phyloP scores from a whole-genome alignment of 1,139 yeast genomes.

The Eremothecium coryli region DNA sequence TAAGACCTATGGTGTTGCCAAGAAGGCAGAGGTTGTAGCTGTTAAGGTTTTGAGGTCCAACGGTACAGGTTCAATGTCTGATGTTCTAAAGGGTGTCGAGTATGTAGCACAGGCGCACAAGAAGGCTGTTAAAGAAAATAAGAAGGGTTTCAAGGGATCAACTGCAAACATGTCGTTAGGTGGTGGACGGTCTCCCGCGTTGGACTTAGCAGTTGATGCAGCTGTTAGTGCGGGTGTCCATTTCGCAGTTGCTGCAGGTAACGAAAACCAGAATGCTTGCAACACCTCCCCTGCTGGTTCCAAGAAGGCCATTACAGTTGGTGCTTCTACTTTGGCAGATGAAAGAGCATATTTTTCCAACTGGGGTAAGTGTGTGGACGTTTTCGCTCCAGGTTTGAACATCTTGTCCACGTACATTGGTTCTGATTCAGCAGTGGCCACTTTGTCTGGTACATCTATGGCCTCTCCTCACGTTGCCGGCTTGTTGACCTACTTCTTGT shows the following conservation, averaged over 20 bases:
- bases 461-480: slow-evolving; percentile 98
- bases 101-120: slow-evolving; percentile 59
- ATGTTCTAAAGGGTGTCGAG: slow-evolving; percentile 74
- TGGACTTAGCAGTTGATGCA: slow-evolving; percentile 76
- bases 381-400: slow-evolving; percentile 79
- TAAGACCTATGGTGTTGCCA: slow-evolving; percentile 67
- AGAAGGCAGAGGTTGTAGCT: slow-evolving; percentile 64
- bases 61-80: slow-evolving; percentile 76
- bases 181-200: slow-evolving; percentile 75
- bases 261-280: slow-evolving; percentile 79
- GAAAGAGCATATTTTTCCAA: slow-evolving; percentile 73
- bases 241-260: slow-evolving; percentile 86
- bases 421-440: slow-evolving; percentile 72
- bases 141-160: slow-evolving; percentile 70
- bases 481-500: slow-evolving; percentile 75
- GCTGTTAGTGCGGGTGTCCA: slow-evolving; percentile 74
- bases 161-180: slow-evolving; percentile 88
- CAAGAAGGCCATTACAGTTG: slow-evolving; percentile 66
- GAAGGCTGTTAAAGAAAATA: slow-evolving; percentile 45
- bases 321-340: slow-evolving; percentile 71
- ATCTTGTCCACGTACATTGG: slow-evolving; percentile 82
- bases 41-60: slow-evolving; percentile 68
- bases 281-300: slow-evolving; percentile 78
- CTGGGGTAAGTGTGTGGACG: slow-evolving; percentile 77
- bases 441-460: slow-evolving; percentile 97